Evolutionary conservation across 176 grass and related monocot species (phyloP).

Genomic region (Musa beccarii): DNA sequence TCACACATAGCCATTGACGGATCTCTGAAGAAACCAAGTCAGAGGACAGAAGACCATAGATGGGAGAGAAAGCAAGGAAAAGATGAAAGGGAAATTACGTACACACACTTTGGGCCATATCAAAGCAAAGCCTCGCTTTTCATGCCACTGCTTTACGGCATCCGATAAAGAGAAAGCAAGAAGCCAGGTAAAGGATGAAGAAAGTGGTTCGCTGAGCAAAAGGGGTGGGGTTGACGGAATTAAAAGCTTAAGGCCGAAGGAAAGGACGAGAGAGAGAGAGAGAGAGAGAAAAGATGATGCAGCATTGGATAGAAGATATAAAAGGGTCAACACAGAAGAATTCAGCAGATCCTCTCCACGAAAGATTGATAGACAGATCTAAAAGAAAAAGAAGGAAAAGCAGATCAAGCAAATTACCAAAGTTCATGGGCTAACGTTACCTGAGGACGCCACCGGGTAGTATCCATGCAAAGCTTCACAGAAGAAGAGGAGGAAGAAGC

Average conservation of each 20-base stretch:
- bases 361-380: too few species aligned
- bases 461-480: conserved; percentile 52
- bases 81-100: conserved; percentile 37
- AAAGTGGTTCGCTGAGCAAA: conserved; percentile 59
- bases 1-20: too few species aligned
- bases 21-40: too few species aligned
- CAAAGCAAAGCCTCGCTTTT: too few species aligned
- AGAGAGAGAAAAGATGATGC: conserved; percentile 25
- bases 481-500: neutral
- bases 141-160: too few species aligned
- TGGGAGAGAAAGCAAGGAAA: conserved; percentile 17
- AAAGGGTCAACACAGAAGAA: conserved; percentile 2
- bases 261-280: conserved; percentile 34
- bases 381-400: too few species aligned
- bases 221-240: conserved; percentile 42
- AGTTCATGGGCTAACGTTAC: conserved; percentile 27
- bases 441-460: conserved; percentile 66
- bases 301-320: too few species aligned
- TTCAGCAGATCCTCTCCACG: conserved; percentile 29
- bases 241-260: conserved; percentile 62
- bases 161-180: conserved; percentile 35
- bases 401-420: conserved; percentile 10
- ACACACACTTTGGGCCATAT: conserved; percentile 9
- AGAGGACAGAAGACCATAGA: too few species aligned
- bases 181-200: conserved; percentile 55